Conservation (phyloP, 805 yeast species). For the Ogataea trehaloabstinens region DNA sequence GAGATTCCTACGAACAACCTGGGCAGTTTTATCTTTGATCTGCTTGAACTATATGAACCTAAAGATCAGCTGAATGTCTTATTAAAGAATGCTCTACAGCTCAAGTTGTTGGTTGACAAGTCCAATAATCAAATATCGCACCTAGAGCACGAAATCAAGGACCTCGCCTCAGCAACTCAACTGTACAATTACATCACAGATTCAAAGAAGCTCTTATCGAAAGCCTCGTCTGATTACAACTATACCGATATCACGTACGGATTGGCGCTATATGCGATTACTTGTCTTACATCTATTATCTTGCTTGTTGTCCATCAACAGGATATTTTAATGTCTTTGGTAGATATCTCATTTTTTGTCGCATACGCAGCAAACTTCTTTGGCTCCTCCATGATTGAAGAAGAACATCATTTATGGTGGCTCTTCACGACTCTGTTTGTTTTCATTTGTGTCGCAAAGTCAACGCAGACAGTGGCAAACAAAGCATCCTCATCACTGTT, state of each 20-base stretch:
- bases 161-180: conserved; percentile 10
- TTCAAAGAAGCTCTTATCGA: conserved; percentile 51
- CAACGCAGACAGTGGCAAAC: no score
- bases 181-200: conserved; percentile 35
- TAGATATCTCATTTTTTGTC: conserved; percentile 29
- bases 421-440: conserved; percentile 50
- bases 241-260: conserved; percentile 48
- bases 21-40: conserved; percentile 64
- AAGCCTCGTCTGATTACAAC: conserved; percentile 72
- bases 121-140: conserved; percentile 27
- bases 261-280: conserved; percentile 29
- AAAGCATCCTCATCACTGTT: no score
- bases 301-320: conserved; percentile 21
- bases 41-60: conserved; percentile 51
- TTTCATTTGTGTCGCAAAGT: conserved; percentile 1
- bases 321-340: conserved; percentile 13
- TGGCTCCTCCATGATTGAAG: conserved; percentile 90
- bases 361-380: conserved; percentile 57
- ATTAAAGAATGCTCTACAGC: conserved; percentile 57
- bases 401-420: conserved; percentile 97
- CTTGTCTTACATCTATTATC: conserved; percentile 31
- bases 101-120: conserved; percentile 46
- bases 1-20: conserved; percentile 71
- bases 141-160: conserved; percentile 12
- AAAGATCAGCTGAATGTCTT: conserved; percentile 37